Evolutionary conservation across 2,329 filamentous ascomycete genomes (phyloP).

Genomic region (Dactylellina drechsleri): DNA sequence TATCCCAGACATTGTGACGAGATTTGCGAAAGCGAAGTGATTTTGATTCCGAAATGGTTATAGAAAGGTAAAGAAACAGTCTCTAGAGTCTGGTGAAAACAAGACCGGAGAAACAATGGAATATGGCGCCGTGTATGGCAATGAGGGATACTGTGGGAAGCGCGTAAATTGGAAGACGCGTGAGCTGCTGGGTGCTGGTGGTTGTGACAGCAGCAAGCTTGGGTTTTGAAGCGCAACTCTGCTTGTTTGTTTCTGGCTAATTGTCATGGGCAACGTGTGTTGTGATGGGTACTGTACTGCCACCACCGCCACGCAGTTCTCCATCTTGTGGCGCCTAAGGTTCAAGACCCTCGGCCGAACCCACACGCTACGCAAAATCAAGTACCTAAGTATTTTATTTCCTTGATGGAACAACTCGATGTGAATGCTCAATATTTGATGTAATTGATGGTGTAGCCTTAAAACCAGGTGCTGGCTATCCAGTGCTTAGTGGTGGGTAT

Average conservation of each 20-base stretch:
- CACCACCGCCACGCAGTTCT: too few species aligned
- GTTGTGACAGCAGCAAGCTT: constrained; percentile 11
- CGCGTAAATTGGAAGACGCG: constrained; percentile 27
- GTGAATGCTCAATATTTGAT: too few species aligned
- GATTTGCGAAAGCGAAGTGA: not conserved
- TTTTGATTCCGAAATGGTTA: too few species aligned
- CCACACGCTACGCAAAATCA: too few species aligned
- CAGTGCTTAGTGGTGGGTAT: too few species aligned
- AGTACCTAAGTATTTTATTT: too few species aligned
- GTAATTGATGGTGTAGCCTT: too few species aligned
- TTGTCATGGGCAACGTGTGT: constrained; percentile 52
- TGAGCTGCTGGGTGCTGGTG: not conserved
- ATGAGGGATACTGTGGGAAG: not conserved
- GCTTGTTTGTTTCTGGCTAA: constrained; percentile 28
- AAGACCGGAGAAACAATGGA: not conserved
- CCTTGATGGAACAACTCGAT: too few species aligned
- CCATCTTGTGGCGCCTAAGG: too few species aligned
- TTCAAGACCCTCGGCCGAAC: too few species aligned
- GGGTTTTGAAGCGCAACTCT: constrained; percentile 2
- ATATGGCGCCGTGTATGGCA: not conserved
- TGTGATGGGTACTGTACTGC: not conserved
- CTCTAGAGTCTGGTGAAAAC: not conserved
- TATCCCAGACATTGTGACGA: constrained; percentile 44
- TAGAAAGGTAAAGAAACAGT: too few species aligned
- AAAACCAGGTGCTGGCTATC: too few species aligned